Base-by-base conservation (phyloP, 2,329 filamentous ascomycete species). In the Venturia pyrina region DNA sequence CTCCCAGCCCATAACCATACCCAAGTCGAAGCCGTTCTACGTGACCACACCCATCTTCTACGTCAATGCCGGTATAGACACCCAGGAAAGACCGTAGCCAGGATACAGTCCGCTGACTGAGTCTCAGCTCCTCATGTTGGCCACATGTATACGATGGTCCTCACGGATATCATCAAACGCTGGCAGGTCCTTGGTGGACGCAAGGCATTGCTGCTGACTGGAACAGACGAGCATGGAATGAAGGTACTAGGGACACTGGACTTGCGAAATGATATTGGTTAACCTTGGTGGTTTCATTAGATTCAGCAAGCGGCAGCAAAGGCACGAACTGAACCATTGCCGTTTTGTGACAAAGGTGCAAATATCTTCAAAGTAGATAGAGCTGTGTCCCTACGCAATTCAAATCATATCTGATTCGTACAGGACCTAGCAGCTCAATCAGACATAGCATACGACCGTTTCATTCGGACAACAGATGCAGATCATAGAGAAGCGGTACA, bases 1-100 rank as follows among this genome's bases (percentile, higher is more conserved):
- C 43, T 21, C 62, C 40, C n/a, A 19, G 19, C 19, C 61, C 5
- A 21, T 28, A 13, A 1, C 44, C 32, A 37, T 62, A 62, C 37
- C 32, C 59, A 59, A 62, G 43, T 53, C 63, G n/a, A 98, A 98
- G 79, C 92, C 93, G 10, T 97, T 89, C 80, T 99, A 98, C 81
- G 83, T 96, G 72, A 98, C 95, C 5, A 96, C 92, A 10, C 95
- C 95, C 2, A 99, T 99, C 67, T 99, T 98, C 81, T 99, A 99
- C 77, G 95, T 99, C 79, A 99, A 99, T 84, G 91, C 93, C 65
- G 87, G 91, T 93, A 79, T 70, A 80, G 70, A 64, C 40, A 64
- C 59, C 40, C 21, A 44, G 53, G 6, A 66, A 63, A 68, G 19
- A 67, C 41, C 6, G 57, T 19, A 43, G 19, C 43, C 53, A 59